Evolutionary conservation across 2,329 filamentous ascomycete genomes (phyloP).

Genomic region (Arachnomyces sp.): DNA sequence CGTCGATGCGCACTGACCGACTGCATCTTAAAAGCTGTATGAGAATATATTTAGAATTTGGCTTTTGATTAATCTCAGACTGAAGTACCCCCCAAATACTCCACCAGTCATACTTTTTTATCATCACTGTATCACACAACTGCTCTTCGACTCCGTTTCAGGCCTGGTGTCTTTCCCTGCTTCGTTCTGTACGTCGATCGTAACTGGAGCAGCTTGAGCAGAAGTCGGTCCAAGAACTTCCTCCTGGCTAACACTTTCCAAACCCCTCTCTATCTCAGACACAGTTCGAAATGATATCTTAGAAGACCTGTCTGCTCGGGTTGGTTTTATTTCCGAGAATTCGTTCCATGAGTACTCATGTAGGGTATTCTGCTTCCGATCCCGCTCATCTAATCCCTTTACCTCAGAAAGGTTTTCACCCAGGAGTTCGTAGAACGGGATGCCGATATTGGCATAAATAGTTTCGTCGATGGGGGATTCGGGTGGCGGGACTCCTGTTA

Average conservation of each 20-base stretch:
- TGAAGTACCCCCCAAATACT: too few species aligned
- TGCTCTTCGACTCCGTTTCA: too few species aligned
- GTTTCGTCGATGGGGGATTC: conserved; percentile 27
- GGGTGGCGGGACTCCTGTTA: conserved; percentile 31
- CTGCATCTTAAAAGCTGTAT: background rate
- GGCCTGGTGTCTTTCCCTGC: too few species aligned
- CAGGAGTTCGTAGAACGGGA: conserved; percentile 34
- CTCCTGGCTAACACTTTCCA: background rate
- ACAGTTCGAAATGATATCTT: conserved; percentile 1
- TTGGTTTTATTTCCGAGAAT: background rate
- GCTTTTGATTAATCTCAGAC: background rate
- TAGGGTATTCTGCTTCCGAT: background rate
- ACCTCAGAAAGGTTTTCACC: background rate
- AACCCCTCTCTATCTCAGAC: conserved; percentile 1
- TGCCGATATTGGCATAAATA: conserved; percentile 25
- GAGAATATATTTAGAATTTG: background rate
- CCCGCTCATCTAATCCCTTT: background rate
- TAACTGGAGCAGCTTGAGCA: background rate
- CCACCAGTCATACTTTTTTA: too few species aligned
- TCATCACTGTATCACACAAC: too few species aligned
- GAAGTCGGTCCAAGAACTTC: too few species aligned
- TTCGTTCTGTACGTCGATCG: too few species aligned
- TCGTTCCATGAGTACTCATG: conserved; percentile 1
- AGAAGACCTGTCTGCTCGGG: background rate
- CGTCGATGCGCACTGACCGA: too few species aligned